Evolutionary conservation across 73 alveolate species (phyloP), one percentile per base, ranked within the genome.

Genomic region (Stentor coeruleus): DNA sequence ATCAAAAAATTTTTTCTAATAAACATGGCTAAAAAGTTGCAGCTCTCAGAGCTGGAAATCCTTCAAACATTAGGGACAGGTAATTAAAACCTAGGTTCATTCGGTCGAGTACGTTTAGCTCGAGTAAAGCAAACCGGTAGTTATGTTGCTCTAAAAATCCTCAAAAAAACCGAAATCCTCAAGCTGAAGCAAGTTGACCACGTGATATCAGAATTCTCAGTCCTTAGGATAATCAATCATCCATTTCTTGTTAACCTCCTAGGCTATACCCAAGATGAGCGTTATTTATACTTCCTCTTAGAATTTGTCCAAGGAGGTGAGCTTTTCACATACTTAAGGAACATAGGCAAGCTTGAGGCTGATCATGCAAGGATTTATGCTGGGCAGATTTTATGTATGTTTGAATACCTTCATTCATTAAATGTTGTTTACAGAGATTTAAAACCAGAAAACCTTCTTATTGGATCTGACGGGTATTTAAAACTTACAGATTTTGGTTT

Each of bases 301-400:
- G 99, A 96, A 91, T 90, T 93, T 77, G 97, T 81, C 20, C 58
- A 15, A 84, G 99, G 99, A 38, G 99, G 99, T 15, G 99, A 97
- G 77, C 96, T 97, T 58, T 91, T 91, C 83, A 91, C 95, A 26
- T 94, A 94, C 82, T 84, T 94, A 58, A 88, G 98, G 77, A 83
- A 89, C 36, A 92, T 83, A 2, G 98, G 98, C 30, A 94, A 90
- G 87, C 86, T 93, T 35, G 91, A 93, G n/a, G 82, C 59, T 66
- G 81, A 82, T 38, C 87, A 89, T 38, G 30, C 81, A 41, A 86
- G 93, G 66, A 72, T 86, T 37, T 86, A 87, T 83, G 82, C 83
- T 14, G 97, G 95, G 30, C 83, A 87, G 86, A 80, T 87, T 38
- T 75, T 74, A 3, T 40, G 74, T 28, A 87, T 87, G 90, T 87